Evolutionary conservation across 129 eudicot species (phyloP), one percentile per base, ranked within the genome.

Genomic region (Flaveria sonorensis): DNA sequence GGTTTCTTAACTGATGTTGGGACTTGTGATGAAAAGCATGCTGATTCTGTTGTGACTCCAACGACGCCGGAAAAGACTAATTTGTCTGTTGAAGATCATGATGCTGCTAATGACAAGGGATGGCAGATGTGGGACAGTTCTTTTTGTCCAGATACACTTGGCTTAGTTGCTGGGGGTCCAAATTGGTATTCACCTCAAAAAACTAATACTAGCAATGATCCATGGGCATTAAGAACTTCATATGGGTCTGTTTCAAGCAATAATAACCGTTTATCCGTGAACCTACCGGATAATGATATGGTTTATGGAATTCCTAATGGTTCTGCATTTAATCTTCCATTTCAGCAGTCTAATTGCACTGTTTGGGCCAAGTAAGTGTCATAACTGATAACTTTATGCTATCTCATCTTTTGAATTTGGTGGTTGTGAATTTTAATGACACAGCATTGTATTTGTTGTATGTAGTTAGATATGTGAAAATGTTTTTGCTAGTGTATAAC

Each of bases 91-190:
- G 76, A 83, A 72, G 83, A 76, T 19, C 71, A 66, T 7, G 78
- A 71, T 20, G 75, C 56, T 62, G 72, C 46, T 63, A 84, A 76
- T 79, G 92, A 87, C 45, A 84, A 50, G 30, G 94, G 89, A 73
- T 90, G 96, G 96, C 98, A 90, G 81, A 88, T 87, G 95, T 92
- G 98, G 98, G 85, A 78, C 46, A 85, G 85, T 63, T 75, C 92
- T 78, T 86, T 90, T 32, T 86, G 87, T 81, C 89, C 77, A 48
- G 96, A 88, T 88, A 84, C 87, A 42, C 81, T 89, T 53, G 88
- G 91, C 70, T 78, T 88, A 62, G 78, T 83, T 39, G 87, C 86
- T 63, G 87, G 84, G 4, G 26, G 77, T 39, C 81, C 79, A 76
- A 89, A 70, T 48, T 92, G 97, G 97, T 85, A 65, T 80, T 77